These are phyloP conservation scores for Fusarium caatingaense DNA, from an alignment of 2,329 filamentous ascomycete genomes.

Conservation along the genomic window DNA sequence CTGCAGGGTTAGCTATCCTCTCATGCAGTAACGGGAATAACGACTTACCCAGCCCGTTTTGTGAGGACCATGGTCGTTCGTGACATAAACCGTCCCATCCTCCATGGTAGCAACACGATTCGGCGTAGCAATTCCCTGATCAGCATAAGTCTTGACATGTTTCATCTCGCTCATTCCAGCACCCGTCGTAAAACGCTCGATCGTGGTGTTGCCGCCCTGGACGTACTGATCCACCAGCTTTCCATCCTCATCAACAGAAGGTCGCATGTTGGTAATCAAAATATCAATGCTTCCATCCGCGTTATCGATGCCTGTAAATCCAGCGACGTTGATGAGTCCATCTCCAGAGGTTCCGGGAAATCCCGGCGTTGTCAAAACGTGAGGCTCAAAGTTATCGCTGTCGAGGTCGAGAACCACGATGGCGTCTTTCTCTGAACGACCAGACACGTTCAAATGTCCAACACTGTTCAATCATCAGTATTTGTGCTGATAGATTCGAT, in stretches of 20 bases:
- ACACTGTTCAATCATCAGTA: slow-evolving; percentile 5
- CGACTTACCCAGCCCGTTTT: slow-evolving; percentile 36
- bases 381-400: slow-evolving; percentile 36
- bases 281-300: slow-evolving; percentile 29
- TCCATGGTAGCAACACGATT: slow-evolving; percentile 36
- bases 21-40: too few species aligned
- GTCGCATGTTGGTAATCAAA: slow-evolving; percentile 33
- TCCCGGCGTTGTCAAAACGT: slow-evolving; percentile 41
- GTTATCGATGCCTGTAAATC: slow-evolving; percentile 47
- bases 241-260: slow-evolving; percentile 28
- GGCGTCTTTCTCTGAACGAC: slow-evolving; percentile 47
- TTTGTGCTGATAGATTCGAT: accelerated
- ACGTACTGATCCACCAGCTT: slow-evolving; percentile 18
- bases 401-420: slow-evolving; percentile 51
- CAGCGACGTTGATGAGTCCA: slow-evolving; percentile 46
- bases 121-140: slow-evolving; percentile 31
- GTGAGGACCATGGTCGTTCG: slow-evolving; percentile 37
- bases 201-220: slow-evolving; percentile 24
- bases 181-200: slow-evolving; percentile 34
- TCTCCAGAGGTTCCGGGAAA: slow-evolving; percentile 50
- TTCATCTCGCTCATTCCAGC: slow-evolving; percentile 20
- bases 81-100: slow-evolving; percentile 27
- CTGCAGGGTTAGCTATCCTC: not conserved
- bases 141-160: slow-evolving; percentile 31
- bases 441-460: slow-evolving; percentile 43